These are phyloP conservation scores for Magnolia officinalis DNA, from an alignment of 164 flowering plant species.

Conservation along the genomic window DNA sequence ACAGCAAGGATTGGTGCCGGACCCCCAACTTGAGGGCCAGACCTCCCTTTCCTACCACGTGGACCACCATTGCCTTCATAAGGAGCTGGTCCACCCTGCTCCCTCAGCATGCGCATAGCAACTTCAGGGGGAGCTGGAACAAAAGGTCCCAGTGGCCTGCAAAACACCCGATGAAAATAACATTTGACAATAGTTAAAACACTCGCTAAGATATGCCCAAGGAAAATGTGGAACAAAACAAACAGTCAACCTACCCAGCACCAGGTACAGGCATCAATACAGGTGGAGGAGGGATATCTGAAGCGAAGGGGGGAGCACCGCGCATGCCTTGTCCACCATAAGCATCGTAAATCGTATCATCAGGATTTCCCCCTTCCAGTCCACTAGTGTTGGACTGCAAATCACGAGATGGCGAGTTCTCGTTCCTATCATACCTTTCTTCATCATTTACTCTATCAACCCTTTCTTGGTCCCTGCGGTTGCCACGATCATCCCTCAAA, in stretches of 20 bases:
- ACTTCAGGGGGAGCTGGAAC: slow-evolving; percentile 99
- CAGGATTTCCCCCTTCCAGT: slow-evolving; percentile 56
- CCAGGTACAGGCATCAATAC: slow-evolving; percentile 99
- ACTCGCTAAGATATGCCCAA: not conserved
- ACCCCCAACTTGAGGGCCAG: slow-evolving; percentile 55
- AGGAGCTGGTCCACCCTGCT: slow-evolving; percentile 82
- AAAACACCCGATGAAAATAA: slow-evolving; percentile 2
- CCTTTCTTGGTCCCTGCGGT: slow-evolving; percentile 54
- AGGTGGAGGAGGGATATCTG: slow-evolving; percentile 74
- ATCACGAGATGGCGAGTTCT: slow-evolving; percentile 61
- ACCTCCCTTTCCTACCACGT: slow-evolving; percentile 57
- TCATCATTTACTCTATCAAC: slow-evolving; percentile 44
- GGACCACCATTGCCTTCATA: slow-evolving; percentile 52
- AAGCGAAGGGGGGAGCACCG: slow-evolving; percentile 62
- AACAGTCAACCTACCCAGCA: slow-evolving; percentile 72
- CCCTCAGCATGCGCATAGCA: slow-evolving; percentile 92
- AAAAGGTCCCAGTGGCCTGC: slow-evolving; percentile 98
- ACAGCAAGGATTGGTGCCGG: slow-evolving; percentile 63
- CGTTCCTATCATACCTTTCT: slow-evolving; percentile 71
- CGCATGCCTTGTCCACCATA: slow-evolving; percentile 76
- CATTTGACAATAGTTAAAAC: not conserved
- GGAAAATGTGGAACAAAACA: not conserved
- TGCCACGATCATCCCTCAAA: slow-evolving; percentile 71
- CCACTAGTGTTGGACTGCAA: slow-evolving; percentile 48
- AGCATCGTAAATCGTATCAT: slow-evolving; percentile 69